Evolutionary conservation across 179 eudicot genomes (phyloP).

Genomic region (Silene vulgaris): DNA sequence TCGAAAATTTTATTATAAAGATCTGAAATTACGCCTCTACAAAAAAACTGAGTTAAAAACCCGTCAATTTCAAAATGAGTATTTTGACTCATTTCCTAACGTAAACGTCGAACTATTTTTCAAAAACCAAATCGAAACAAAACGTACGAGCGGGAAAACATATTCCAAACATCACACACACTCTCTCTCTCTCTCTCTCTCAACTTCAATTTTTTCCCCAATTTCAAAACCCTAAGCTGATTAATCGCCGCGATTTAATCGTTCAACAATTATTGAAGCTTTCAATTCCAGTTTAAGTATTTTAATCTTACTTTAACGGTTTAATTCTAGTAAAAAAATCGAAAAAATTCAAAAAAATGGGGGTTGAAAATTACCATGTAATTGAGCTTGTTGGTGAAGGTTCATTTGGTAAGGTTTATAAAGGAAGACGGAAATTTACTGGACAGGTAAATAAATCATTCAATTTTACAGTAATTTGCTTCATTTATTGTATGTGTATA

Average conservation of each 20-base stretch:
- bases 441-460: slow-evolving; percentile 49
- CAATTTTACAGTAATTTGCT: not conserved
- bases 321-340: not conserved
- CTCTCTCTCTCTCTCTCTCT: not conserved
- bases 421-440: slow-evolving; percentile 74
- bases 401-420: slow-evolving; percentile 95
- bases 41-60: no score
- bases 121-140: not conserved
- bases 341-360: slow-evolving; percentile 38
- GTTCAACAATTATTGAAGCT: not conserved
- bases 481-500: not conserved
- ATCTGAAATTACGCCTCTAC: no score
- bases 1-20: no score
- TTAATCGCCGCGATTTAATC: not conserved
- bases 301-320: not conserved
- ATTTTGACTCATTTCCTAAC: no score
- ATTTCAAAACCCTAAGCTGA: slow-evolving; percentile 13
- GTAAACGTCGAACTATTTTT: not conserved
- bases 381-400: slow-evolving; percentile 98
- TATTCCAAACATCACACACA: not conserved
- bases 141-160: slow-evolving; percentile 6
- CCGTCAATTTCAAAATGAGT: no score
- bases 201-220: not conserved
- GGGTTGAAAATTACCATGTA: slow-evolving; percentile 92
- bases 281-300: no score